Base-by-base conservation (phyloP, 768 basidiomycete species). In the Kwoniella sp. region DNA sequence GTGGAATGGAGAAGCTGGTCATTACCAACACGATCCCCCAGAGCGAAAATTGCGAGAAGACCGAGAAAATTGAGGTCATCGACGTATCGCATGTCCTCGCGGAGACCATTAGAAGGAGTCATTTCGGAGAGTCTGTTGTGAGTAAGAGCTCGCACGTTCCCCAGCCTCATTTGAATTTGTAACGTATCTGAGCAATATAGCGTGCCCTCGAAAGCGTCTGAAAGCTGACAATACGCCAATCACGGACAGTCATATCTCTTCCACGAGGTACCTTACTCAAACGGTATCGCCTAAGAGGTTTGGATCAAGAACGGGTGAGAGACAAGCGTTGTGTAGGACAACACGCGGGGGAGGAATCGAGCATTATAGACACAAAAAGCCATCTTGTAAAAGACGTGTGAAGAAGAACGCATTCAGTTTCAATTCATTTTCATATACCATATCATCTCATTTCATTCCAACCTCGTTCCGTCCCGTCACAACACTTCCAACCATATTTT, bases 11-110 rank as follows among this genome's bases (percentile, higher is more conserved):
- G 68, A 85, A 88, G 77, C 86, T 99, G 63, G 90, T 99, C 88
- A 92, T 97, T 37, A 96, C 96, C 52, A 99, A 99, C 81, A 91
- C 94, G 15, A 88, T 95, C 63, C 92, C 92, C 19, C 93, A 96
- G 83, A 84, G 77, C 52, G 83, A 87, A 58, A 88, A 92, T 64
- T 50, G 73, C 27, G 75, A 74, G 58, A 67, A 67, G 53, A 88
- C 88, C 73, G 83, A 85, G 33, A 97, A 96, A 79, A 83, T 99
- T 58, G 86, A 89, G 70, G 88, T 89, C 8, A 86, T 99, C 72
- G 96, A 99, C 80, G 86, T 98, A 73, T 90, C 88, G 75, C 86
- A 91, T 26, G 91, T 90, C 37, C 88, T 99, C 68, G 90, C 96
- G 5, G 96, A 99, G 83, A 92, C 91, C 69, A 96, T 99, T 59